A percentile compares a stretch with the other conserved stretches of the same genome.
These are phyloP conservation scores for Penicillium sp. DNA, from an alignment of 2,329 filamentous ascomycete genomes.

Conservation along the genomic window DNA sequence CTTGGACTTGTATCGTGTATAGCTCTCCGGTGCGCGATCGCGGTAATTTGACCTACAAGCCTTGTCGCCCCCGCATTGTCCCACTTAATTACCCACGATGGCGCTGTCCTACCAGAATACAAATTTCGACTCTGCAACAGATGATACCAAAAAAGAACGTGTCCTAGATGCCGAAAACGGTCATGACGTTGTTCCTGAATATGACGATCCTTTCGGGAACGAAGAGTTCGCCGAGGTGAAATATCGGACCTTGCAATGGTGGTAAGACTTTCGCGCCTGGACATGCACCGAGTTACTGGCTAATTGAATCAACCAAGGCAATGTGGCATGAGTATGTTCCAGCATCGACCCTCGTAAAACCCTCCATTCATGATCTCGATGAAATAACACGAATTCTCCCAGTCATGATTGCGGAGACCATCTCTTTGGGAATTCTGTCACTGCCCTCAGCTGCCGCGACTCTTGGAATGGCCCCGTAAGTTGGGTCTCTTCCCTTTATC, in stretches of 20 bases:
- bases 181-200: conserved; percentile 2
- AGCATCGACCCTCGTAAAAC: not conserved
- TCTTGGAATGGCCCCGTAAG: conserved; percentile 51
- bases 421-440: conserved; percentile 55
- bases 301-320: conserved; percentile 1
- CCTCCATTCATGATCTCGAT: not conserved
- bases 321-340: conserved; percentile 9
- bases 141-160: not conserved
- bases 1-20: not conserved
- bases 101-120: not conserved
- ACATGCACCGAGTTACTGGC: not conserved
- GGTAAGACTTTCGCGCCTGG: not conserved
- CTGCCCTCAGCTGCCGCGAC: conserved; percentile 52
- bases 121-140: not conserved
- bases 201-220: conserved; percentile 12
- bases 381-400: not conserved
- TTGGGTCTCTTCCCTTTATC: not conserved
- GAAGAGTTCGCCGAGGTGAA: conserved; percentile 9
- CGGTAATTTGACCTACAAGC: not conserved
- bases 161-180: not conserved
- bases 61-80: not conserved
- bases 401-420: conserved; percentile 21
- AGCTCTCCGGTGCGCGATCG: not conserved
- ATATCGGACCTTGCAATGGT: conserved; percentile 15
- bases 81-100: not conserved